Evolutionary conservation across 768 basidiomycete species (phyloP).

Genomic region (Suillus weaverae): DNA sequence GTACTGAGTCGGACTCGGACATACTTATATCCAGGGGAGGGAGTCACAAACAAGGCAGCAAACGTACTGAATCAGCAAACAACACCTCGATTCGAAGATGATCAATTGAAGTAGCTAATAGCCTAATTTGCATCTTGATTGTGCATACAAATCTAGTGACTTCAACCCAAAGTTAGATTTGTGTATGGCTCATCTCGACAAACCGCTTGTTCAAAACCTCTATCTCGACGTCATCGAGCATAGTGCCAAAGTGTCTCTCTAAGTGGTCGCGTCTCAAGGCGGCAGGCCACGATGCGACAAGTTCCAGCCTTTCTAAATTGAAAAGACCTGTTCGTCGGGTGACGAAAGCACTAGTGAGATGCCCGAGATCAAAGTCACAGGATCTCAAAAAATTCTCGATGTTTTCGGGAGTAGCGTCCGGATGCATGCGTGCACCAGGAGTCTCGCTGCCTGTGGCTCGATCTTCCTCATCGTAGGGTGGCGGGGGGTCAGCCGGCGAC

Average conservation of each 20-base stretch:
- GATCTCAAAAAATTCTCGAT: not conserved
- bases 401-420: not conserved
- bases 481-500: not conserved
- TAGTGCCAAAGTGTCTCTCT: not conserved
- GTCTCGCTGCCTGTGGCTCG: not conserved
- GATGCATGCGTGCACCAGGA: not conserved
- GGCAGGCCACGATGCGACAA: not conserved
- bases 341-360: not conserved
- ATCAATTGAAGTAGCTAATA: not conserved
- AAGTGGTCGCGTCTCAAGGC: not conserved
- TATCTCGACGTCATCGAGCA: slow-evolving; percentile 2
- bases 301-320: not conserved
- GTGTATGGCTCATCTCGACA: not conserved
- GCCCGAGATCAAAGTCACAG: slow-evolving; percentile 1
- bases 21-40: not conserved
- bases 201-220: slow-evolving; percentile 1
- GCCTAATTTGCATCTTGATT: not conserved
- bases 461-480: not conserved
- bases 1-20: not conserved
- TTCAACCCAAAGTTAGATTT: not conserved
- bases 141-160: not conserved
- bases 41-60: not conserved
- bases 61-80: not conserved
- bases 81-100: not conserved
- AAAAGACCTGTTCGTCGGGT: slow-evolving; percentile 1